Evolutionary conservation across 208 protist genomes (phyloP), one percentile per base, ranked within the genome.

Genomic region (Wallacemonas sp.): DNA sequence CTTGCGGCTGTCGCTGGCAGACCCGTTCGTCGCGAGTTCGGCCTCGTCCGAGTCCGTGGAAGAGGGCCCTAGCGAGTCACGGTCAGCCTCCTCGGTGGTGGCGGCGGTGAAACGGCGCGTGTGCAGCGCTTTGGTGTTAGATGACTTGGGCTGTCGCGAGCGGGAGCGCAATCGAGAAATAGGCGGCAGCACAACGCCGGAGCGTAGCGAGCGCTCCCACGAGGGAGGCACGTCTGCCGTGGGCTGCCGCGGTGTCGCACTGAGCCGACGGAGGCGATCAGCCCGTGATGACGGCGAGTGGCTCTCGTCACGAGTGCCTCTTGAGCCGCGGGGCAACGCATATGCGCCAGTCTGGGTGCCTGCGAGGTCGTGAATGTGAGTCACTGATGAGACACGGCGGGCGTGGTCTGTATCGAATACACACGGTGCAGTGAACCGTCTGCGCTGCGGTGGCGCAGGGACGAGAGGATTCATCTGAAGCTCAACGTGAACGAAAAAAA

Each of bases 161-260:
- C 26, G 46, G 2, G 46, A 24, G 19, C 46, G 46, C 5, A 26
- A 30, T 8, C 27, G 14, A 6, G 51, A 8, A 5, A 58, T 34
- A 6, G 28, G 8, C 9, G 51, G 51, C 28, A 58, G 51, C 0
- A 8, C 5, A 3, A 31, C 30, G 15, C 51, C 15, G 14, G 30
- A 27, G 44, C 72, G 66, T 38, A 79, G 67, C 0, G 67, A 63
- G 19, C 58, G 51, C 22, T 68, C 39, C 72, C 72, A 79, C 8
- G 67, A 44, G 9, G 26, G 59, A 27, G 21, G 39, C 26, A 31
- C 60, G 49, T 38, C 59, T 21, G 24, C 28, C 19, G 24, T 30
- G 12, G 1, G 54, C 19, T 6, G 64, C 15, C 30, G 26, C 21
- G 21, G 34, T 12, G 72, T 56, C 12, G 36, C 36, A 22, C 28